Percentiles rank a stretch among this genome's conserved stretches.
These are phyloP conservation scores for Tricholoma terreum DNA, from an alignment of 768 basidiomycete genomes.

Conservation along the genomic window DNA sequence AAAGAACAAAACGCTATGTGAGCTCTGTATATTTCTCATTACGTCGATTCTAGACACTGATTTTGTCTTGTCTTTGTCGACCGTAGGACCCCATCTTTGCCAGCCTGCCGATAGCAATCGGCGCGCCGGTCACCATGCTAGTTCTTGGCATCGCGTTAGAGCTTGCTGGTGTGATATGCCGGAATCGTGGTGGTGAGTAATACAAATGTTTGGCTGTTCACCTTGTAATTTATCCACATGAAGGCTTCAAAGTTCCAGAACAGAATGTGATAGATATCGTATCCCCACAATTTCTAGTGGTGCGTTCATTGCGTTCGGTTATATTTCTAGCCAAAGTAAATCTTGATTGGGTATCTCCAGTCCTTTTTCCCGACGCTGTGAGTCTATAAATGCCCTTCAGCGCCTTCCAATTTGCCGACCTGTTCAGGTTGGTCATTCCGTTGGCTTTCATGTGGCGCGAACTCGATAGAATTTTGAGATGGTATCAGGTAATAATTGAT, in stretches of 20 bases:
- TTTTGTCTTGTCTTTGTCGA: background rate
- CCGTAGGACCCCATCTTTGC: constrained; percentile 33
- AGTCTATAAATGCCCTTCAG: constrained; percentile 8
- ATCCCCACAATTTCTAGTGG: constrained; percentile 47
- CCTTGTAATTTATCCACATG: background rate
- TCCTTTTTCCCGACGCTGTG: constrained; percentile 57
- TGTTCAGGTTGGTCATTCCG: constrained; percentile 44
- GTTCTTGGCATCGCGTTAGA: constrained; percentile 46
- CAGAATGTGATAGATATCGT: constrained; percentile 48
- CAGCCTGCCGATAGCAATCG: constrained; percentile 34
- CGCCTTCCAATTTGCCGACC: background rate
- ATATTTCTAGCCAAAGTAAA: background rate
- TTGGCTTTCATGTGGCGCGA: constrained; percentile 46
- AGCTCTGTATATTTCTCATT: background rate
- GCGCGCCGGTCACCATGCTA: constrained; percentile 42
- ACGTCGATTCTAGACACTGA: background rate
- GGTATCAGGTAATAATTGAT: constrained; percentile 49
- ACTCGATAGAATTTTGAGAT: constrained; percentile 52
- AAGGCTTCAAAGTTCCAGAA: constrained; percentile 53
- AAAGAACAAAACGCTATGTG: background rate
- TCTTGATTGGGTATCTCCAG: constrained; percentile 26
- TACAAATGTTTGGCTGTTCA: background rate
- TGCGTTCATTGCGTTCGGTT: constrained; percentile 14
- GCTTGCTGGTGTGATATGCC: constrained; percentile 41
- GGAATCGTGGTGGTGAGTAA: constrained; percentile 38